Evolutionary conservation across 1,139 yeast species (phyloP).

Genomic region (Suhomyces kunorum): DNA sequence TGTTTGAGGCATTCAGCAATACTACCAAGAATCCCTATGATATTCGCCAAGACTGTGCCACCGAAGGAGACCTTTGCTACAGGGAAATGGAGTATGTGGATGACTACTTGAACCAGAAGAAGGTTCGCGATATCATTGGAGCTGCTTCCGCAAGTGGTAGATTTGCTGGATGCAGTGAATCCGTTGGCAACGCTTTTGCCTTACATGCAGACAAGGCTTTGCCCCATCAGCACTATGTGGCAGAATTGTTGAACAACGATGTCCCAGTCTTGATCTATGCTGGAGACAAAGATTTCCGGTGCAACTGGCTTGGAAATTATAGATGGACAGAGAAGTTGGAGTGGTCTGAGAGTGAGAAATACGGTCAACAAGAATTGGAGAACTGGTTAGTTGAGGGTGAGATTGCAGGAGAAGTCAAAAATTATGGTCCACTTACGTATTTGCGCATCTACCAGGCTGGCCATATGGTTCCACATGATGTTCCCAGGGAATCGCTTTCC

Average conservation of each 20-base stretch:
- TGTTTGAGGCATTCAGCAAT: constrained; percentile 11
- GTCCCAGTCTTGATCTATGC: constrained; percentile 20
- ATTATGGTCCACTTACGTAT: constrained; percentile 53
- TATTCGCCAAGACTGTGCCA: constrained; percentile 14
- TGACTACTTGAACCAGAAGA: constrained; percentile 13
- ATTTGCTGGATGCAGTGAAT: constrained; percentile 4
- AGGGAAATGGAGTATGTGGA: constrained; percentile 11
- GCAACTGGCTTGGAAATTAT: constrained; percentile 25
- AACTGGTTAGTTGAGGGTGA: constrained; percentile 47
- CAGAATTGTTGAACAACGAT: constrained; percentile 14
- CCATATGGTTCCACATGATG: constrained; percentile 51
- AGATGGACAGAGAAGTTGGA: constrained; percentile 21
- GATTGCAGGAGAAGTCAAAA: constrained; percentile 57
- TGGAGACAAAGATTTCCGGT: constrained; percentile 23
- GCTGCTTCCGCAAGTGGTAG: constrained; percentile 10
- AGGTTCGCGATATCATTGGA: constrained; percentile 16
- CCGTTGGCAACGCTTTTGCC: constrained; percentile 1
- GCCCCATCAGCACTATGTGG: constrained; percentile 15
- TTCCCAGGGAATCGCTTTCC: constrained; percentile 7
- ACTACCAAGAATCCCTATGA: constrained; percentile 17
- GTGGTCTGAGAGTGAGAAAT: constrained; percentile 24
- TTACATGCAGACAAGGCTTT: constrained; percentile 11
- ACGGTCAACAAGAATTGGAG: constrained; percentile 25
- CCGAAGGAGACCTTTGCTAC: constrained; percentile 13
- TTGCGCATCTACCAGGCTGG: constrained; percentile 64